A percentile compares a stretch with the other conserved stretches of the same genome.
These are phyloP conservation scores for Aspergillus melleus DNA, from an alignment of 2,329 filamentous ascomycete genomes.

Conservation along the genomic window DNA sequence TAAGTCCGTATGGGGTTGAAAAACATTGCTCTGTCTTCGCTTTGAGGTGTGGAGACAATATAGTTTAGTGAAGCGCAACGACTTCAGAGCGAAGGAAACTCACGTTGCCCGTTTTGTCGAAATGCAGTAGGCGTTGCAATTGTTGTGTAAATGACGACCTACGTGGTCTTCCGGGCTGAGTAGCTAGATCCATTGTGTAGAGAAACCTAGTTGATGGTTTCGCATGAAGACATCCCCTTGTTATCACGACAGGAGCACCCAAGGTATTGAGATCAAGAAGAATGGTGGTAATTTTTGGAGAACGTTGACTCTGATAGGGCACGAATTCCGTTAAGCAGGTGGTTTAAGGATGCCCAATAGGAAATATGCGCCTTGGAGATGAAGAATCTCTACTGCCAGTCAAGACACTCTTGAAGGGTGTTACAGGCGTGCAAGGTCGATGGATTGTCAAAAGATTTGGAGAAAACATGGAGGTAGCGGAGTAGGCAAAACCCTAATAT, in stretches of 20 bases:
- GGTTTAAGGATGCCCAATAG: neutral
- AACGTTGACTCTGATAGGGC: neutral
- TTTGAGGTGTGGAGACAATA: neutral
- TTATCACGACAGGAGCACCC: neutral
- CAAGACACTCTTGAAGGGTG: neutral
- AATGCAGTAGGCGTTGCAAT: conserved; percentile 22
- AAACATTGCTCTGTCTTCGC: conserved; percentile 2
- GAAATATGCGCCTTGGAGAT: neutral
- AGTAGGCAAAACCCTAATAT: too few species aligned
- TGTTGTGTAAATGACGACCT: conserved; percentile 24
- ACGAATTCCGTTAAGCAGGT: neutral
- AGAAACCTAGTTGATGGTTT: neutral
- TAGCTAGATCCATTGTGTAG: conserved; percentile 9
- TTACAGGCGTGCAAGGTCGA: too few species aligned
- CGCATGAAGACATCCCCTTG: neutral
- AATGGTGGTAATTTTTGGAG: neutral
- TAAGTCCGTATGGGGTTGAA: neutral
- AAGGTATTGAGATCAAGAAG: neutral
- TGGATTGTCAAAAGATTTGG: too few species aligned
- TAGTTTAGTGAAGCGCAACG: neutral
- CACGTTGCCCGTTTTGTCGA: conserved; percentile 18
- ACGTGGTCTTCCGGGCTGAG: conserved; percentile 14
- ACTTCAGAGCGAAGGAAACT: conserved; percentile 6
- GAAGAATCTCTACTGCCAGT: neutral
- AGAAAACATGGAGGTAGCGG: too few species aligned